Conservation (phyloP, 192 early-diverging fungal genomes). For the Anaeromyces robustus region DNA sequence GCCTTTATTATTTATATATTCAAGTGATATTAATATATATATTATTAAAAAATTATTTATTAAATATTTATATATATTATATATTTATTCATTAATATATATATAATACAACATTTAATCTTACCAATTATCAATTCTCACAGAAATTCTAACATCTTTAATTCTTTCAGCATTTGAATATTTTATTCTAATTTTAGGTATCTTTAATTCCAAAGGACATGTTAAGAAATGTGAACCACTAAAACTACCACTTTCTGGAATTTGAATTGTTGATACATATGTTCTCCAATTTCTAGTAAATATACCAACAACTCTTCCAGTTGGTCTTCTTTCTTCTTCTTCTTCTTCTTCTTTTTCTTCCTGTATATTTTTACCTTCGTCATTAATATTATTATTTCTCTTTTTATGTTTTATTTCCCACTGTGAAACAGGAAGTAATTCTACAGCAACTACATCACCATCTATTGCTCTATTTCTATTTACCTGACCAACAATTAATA, state of each 20-base stretch:
- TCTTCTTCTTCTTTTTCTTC: background rate
- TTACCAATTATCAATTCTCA: constrained; percentile 49
- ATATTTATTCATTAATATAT: background rate
- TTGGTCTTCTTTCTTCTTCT: background rate
- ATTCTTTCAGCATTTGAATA: constrained; percentile 39
- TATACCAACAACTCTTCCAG: constrained; percentile 36
- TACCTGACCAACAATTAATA: constrained; percentile 42
- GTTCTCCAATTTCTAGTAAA: constrained; percentile 53
- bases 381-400: background rate
- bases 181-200: constrained; percentile 63
- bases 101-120: background rate
- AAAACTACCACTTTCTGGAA: constrained; percentile 24
- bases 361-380: too few relatives aligned
- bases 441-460: constrained; percentile 51
- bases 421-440: constrained; percentile 15
- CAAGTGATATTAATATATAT: background rate
- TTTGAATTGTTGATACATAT: constrained; percentile 60
- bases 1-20: constrained; percentile 20
- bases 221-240: constrained; percentile 41
- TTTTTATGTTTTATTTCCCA: background rate
- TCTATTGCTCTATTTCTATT: constrained; percentile 33
- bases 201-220: constrained; percentile 42
- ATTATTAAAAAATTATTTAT: too few relatives aligned
- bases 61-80: background rate
- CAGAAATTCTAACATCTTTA: constrained; percentile 46